Evolutionary conservation across 169 alveolate genomes (phyloP), one percentile per base, ranked within the genome.

Genomic region (Eimeria praecox): DNA sequence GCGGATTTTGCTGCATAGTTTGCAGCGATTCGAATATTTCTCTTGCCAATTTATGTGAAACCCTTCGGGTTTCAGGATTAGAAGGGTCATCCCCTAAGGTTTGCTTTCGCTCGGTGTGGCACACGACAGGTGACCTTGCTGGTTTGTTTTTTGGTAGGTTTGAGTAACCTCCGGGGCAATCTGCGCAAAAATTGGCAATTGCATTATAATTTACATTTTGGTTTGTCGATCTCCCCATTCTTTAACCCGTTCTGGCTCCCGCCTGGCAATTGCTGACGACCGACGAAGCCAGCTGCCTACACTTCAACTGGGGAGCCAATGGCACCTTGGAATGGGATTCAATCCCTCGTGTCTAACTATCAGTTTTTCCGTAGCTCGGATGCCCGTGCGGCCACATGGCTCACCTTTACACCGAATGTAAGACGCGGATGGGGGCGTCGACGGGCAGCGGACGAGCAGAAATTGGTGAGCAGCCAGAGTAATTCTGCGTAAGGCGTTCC

Each of bases 371-470:
- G 83, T 33, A 38, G 83, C 83, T 35, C 83, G 8, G 33, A 73
- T 38, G 30, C 33, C 83, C 49, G 49, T 40, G 83, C 83, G n/a
- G 83, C 52, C 83, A 38, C 52, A 73, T 73, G 83, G 83, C 49
- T 73, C 83, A 73, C 54, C 83, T 35, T 52, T 22, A 73, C n/a
- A 20, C 12, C 42, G 10, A 73, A 20, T 73, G 83, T 73, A 38
- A 73, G 83, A 20, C 49, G 5, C 52, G 2, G 83, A 38, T 38
- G 16, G 49, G 3, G 30, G 54, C 22, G 83, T 73, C 35, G 54
- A 16, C 3, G 49, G 33, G 52, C 0, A 38, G 49, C 2, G 5
- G 46, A 44, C 78, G 44, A 1, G 71, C 66, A 24, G 1, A 66
- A 30, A 30, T 66, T 24, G 33, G 49, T 20, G 83, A 4, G 1